Base-by-base conservation (phyloP, 257 asterid genomes). In the Solanum clarkiae region DNA sequence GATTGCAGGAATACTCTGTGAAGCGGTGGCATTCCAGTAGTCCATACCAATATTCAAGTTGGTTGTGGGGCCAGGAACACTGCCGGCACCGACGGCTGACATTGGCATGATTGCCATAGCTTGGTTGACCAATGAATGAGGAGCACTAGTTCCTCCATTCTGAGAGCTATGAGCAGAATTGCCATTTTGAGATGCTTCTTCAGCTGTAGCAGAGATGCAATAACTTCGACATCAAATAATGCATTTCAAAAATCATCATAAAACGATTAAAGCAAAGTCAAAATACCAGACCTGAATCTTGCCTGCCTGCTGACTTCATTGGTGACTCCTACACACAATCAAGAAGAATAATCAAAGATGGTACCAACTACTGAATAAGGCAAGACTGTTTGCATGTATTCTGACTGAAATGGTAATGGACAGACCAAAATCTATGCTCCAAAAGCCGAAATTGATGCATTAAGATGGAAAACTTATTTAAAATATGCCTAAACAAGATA, bases 21-120 rank as follows among this genome's bases (percentile, higher is more conserved):
- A 69, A 57, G 92, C 85, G 16, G 94, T 90, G 16, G 92, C 88
- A 83, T 92, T 92, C 98, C 98, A 95, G 87, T 92, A 94, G 88
- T 95, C 98, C 96, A 94, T 94, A 80, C 98, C 98, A 68, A 95
- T 95, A 83, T 94, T 93, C 86, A 95, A 91, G 91, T 94, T 95
- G 75, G 97, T 95, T 85, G 99, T 84, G 85, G 98, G 99, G 62
- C 98, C 97, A 75, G 97, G 90, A 88, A 91, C 90, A 85, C 93
- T 92, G 70, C 92, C 95, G 80, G 92, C 90, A 80, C 92, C 95
- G 68, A 92, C 90, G 10, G 91, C 91, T 49, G 97, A 86, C 80
- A 91, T 72, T 40, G 98, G 94, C 88, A 92, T 54, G 13, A 88
- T 47, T 71, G 89, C 62, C 91, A 87, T 60, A 22, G 92, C 66